Conservation (phyloP, 2,329 filamentous ascomycete species). For the Diaporthe sp. region DNA sequence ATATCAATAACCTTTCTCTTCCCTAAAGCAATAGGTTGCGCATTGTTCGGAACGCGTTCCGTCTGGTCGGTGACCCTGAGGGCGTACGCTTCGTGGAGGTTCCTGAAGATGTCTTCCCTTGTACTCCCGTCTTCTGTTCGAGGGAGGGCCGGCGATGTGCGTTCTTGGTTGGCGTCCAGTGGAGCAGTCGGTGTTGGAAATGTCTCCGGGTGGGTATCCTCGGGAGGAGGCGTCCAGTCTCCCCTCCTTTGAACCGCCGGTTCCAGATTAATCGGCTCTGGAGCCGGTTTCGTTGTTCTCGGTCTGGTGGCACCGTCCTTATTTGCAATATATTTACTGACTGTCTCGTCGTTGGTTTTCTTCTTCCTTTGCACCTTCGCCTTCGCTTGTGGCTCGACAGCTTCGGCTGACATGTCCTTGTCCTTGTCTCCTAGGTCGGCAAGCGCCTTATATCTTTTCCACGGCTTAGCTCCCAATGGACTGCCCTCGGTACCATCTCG, state of each 20-base stretch:
- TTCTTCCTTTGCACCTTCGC: constrained; percentile 40
- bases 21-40: constrained; percentile 50
- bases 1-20: constrained; percentile 69
- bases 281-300: constrained; percentile 38
- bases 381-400: constrained; percentile 40
- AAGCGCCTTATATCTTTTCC: constrained; percentile 48
- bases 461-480: constrained; percentile 45
- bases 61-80: constrained; percentile 41
- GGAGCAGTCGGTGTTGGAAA: background rate
- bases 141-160: background rate
- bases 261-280: constrained; percentile 52
- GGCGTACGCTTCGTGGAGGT: constrained; percentile 55
- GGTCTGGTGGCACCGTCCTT: constrained; percentile 36
- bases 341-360: constrained; percentile 39
- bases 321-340: constrained; percentile 47
- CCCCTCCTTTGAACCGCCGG: constrained; percentile 64
- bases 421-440: background rate
- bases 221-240: constrained; percentile 76
- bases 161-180: constrained; percentile 12
- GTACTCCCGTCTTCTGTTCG: background rate
- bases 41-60: constrained; percentile 33
- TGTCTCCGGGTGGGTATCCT: constrained; percentile 45
- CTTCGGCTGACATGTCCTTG: background rate
- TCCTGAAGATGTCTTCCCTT: constrained; percentile 52
- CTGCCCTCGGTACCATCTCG: constrained; percentile 20